Base-by-base conservation (phyloP, 371 early-diverging fungal genomes). In the Syncephalastrum racemosum region DNA sequence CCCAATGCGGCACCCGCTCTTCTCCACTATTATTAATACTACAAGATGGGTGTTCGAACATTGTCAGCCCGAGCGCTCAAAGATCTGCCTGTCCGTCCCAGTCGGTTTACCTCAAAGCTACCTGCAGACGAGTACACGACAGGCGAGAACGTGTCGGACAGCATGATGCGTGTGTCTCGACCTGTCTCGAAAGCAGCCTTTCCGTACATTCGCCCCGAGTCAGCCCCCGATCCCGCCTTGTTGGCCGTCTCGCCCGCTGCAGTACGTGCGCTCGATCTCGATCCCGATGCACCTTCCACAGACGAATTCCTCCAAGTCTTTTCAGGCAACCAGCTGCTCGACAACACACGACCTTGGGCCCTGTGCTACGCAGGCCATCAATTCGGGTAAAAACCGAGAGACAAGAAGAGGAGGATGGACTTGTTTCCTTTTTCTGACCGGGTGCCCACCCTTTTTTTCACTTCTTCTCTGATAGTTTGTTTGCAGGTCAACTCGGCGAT, bases 311-410 rank as follows among this genome's bases (percentile, higher is more conserved):
- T 64, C 3, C 54, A 70, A 12, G 59, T 80, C 0, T 76, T 82
- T 36, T 76, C 76, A 2, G 82, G 81, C 10, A 78, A 76, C 48
- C 57, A 59, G 19, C 20, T 76, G 0, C 47, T 77, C 8, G 56
- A 66, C 4, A 79, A 76, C 14, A 82, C 90, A 16, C 69, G 79
- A 8, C 92, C 94, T 0, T 95, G 93, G 92, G 81, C 95, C 2
- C 83, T 89, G 18, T 83, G 82, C 60, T 95, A 96, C 62, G 94
- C 85, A 25, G 96, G 96, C 0, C 92, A 94, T 66, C 95, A 96
- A 71, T 96, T 94, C 73, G 93, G 94, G 65, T 81, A 70, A 50
- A 70, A 63, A 64, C 22, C 51, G 43, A 39, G 27, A 43, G 13
- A 8, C 13, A 42, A 40, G 42, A n/a, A 20, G 15, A 2, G 7